phyloP scores from a whole-genome alignment of 192 early-diverging fungal genomes.

The Allomyces macrogynus region DNA sequence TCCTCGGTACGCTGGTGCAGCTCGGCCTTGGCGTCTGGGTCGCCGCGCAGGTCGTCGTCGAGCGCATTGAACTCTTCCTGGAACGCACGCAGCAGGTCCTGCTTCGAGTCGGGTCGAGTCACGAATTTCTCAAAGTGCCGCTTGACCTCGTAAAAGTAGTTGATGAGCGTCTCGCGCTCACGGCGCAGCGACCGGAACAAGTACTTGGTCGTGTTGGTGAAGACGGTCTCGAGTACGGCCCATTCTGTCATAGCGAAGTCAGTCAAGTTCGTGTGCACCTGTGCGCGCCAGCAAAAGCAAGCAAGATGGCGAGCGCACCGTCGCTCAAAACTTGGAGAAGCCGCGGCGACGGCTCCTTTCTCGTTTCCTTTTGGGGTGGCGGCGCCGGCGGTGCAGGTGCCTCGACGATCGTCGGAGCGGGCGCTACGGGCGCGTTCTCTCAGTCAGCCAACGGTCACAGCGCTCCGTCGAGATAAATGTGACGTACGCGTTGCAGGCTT shows the following conservation, averaged over 20 bases:
- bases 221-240: conserved; percentile 29
- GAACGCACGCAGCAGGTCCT: conserved; percentile 28
- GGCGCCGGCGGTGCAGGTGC: no score
- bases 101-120: conserved; percentile 32
- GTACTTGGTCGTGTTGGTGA: conserved; percentile 33
- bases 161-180: conserved; percentile 20
- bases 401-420: no score
- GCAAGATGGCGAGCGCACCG: no score
- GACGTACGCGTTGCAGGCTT: no score
- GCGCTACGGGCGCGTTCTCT: no score
- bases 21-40: conserved; percentile 35
- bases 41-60: conserved; percentile 35
- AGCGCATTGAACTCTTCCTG: conserved; percentile 33
- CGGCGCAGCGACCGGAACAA: conserved; percentile 32
- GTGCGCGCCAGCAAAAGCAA: no score
- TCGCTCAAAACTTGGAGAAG: no score
- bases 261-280: no score
- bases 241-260: conserved; percentile 12
- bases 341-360: no score
- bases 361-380: no score
- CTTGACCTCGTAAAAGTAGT: conserved; percentile 31
- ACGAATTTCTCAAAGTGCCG: conserved; percentile 26
- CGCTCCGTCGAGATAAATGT: no score
- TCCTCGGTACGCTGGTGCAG: conserved; percentile 39
- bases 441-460: no score